These are phyloP conservation scores for Rhodomyrtus tomentosa DNA, from an alignment of 345 rosid genomes.

Conservation along the genomic window DNA sequence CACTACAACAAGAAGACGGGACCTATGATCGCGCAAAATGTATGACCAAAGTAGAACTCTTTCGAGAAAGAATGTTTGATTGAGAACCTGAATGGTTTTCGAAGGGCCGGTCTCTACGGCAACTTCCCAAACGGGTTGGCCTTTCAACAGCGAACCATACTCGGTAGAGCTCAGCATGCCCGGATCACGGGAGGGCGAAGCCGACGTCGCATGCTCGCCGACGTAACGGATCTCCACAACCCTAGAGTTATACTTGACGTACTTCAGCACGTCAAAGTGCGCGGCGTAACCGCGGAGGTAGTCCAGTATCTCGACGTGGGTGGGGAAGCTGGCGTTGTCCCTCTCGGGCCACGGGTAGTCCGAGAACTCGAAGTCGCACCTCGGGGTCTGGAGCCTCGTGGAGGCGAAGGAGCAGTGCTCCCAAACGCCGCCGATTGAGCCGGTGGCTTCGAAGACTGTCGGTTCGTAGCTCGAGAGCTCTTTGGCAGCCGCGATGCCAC, in stretches of 20 bases:
- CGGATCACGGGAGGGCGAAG: neutral
- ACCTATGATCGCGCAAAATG: neutral
- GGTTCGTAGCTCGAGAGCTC: constrained; percentile 60
- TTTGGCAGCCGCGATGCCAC: constrained; percentile 74
- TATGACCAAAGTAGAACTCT: neutral
- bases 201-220: constrained; percentile 12
- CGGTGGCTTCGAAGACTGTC: constrained; percentile 63
- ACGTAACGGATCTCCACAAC: constrained; percentile 51
- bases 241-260: constrained; percentile 50
- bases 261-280: constrained; percentile 55
- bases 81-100: constrained; percentile 42
- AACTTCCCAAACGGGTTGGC: constrained; percentile 75
- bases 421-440: constrained; percentile 91
- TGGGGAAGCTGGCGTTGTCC: constrained; percentile 53
- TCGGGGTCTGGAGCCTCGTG: constrained; percentile 70
- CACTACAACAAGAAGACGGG: constrained; percentile 5
- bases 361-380: constrained; percentile 65
- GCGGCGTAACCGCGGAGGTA: constrained; percentile 67
- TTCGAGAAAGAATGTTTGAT: neutral
- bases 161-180: constrained; percentile 1
- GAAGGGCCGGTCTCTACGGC: constrained; percentile 41
- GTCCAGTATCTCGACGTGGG: constrained; percentile 49
- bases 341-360: constrained; percentile 86
- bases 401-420: constrained; percentile 60
- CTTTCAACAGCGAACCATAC: constrained; percentile 30